phyloP scores from a whole-genome alignment of 495 filamentous ascomycete genomes.

The Cairneyella variabilis region DNA sequence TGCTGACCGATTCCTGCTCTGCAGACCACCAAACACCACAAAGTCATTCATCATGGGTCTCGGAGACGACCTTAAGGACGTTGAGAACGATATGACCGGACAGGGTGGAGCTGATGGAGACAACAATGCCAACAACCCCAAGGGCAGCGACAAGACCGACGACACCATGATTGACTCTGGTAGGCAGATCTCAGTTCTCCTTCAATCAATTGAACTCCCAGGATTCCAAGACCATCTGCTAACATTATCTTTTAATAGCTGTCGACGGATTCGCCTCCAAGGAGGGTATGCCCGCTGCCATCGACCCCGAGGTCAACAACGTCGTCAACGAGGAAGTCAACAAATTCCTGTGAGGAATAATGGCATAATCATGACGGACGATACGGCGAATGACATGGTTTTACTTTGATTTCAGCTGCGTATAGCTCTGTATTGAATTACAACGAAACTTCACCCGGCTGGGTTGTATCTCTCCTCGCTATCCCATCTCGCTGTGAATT shows the following conservation, averaged over 20 bases:
- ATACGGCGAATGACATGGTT: too few species aligned
- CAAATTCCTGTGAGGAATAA: conserved; percentile 17
- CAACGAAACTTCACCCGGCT: too few species aligned
- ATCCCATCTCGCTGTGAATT: too few species aligned
- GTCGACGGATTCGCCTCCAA: conserved; percentile 29
- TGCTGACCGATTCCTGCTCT: not conserved
- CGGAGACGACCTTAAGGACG: conserved; percentile 21
- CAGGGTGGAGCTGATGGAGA: conserved; percentile 27
- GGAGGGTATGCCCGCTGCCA: conserved; percentile 28
- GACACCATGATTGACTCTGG: conserved; percentile 31
- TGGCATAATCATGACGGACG: too few species aligned
- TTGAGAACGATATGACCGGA: conserved; percentile 21
- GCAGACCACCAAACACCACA: not conserved
- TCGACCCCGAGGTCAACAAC: conserved; percentile 31
- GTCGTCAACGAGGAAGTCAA: conserved; percentile 32
- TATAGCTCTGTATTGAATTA: too few species aligned
- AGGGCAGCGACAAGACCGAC: conserved; percentile 23
- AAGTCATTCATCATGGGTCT: conserved; percentile 21
- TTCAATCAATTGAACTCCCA: not conserved
- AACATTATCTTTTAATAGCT: conserved; percentile 13
- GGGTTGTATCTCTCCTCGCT: too few species aligned
- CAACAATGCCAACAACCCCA: conserved; percentile 29
- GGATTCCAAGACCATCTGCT: not conserved
- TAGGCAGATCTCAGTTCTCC: conserved; percentile 8
- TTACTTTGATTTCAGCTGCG: too few species aligned